Conservation (phyloP, 768 basidiomycete species). For the Pleurotus djamor region DNA sequence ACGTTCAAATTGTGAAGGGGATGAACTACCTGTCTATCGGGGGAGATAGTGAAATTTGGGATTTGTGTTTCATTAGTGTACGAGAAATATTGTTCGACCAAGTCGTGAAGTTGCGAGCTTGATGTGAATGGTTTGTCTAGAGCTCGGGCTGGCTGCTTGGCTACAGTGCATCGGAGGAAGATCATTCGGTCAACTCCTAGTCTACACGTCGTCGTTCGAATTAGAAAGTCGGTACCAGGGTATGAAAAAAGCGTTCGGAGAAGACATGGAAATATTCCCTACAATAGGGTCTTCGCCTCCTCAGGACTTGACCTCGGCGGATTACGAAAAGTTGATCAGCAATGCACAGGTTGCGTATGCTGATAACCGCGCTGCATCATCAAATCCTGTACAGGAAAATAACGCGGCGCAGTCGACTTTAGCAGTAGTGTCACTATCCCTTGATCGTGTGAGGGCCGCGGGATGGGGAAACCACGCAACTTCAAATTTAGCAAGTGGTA, state of each 20-base stretch:
- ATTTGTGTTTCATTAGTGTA: not conserved
- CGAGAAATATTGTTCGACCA: not conserved
- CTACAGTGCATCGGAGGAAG: not conserved
- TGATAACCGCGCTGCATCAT: not conserved
- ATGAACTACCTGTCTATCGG: not conserved
- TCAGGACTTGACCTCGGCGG: not conserved
- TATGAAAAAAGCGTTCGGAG: constrained; percentile 5
- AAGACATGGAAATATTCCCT: constrained; percentile 3
- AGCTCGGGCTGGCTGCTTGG: not conserved
- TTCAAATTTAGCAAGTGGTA: too few species aligned
- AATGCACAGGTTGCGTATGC: constrained; percentile 3
- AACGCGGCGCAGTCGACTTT: not conserved
- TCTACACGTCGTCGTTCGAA: constrained; percentile 2
- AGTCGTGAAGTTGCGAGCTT: not conserved
- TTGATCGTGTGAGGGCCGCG: not conserved
- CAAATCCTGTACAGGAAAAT: not conserved
- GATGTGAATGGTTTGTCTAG: not conserved
- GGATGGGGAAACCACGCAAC: not conserved
- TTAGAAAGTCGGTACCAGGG: constrained; percentile 2
- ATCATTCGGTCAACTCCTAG: constrained; percentile 1
- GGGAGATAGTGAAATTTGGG: not conserved
- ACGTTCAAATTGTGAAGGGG: not conserved
- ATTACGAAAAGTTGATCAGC: constrained; percentile 4
- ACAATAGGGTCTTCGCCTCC: not conserved
- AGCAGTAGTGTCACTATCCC: not conserved